phyloP scores from a whole-genome alignment of 228 moss, liverwort and hornwort genomes.

The Sphagnum magellanicum region DNA sequence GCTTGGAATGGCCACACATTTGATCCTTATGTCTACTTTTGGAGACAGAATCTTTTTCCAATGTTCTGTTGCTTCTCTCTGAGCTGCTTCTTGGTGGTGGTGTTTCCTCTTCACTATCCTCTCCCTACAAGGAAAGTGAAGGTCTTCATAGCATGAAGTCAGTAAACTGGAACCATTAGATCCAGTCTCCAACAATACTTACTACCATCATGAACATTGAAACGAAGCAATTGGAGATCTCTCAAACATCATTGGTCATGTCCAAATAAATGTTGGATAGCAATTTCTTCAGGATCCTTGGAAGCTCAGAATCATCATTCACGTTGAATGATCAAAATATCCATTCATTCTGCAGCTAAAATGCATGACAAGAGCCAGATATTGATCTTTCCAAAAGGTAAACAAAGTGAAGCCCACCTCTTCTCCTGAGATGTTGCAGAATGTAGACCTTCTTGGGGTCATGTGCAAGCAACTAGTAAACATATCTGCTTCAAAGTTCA shows the following conservation, averaged over 20 bases:
- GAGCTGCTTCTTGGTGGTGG: not conserved
- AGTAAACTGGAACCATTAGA: not conserved
- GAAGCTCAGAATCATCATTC: not conserved
- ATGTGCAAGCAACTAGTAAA: too few species aligned
- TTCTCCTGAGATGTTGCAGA: not conserved
- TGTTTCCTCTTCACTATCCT: not conserved
- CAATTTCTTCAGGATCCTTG: not conserved
- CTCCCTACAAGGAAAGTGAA: not conserved
- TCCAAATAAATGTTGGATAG: not conserved
- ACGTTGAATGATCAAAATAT: not conserved
- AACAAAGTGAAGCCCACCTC: conserved; percentile 1
- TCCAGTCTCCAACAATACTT: not conserved
- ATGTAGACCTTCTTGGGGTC: too few species aligned
- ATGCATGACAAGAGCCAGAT: not conserved
- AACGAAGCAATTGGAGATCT: too few species aligned
- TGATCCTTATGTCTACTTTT: not conserved
- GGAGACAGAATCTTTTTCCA: not conserved
- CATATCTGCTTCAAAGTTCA: too few species aligned
- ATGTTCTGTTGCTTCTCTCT: not conserved
- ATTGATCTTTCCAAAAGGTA: not conserved
- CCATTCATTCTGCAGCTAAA: not conserved
- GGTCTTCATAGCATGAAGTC: not conserved
- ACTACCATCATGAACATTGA: not conserved
- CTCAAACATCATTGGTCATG: not conserved
- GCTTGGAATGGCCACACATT: not conserved